Percentiles rank a stretch among this genome's conserved stretches.
Evolutionary conservation across 1,139 yeast genomes (phyloP).

Genomic region (Starmera stellimalicola): DNA sequence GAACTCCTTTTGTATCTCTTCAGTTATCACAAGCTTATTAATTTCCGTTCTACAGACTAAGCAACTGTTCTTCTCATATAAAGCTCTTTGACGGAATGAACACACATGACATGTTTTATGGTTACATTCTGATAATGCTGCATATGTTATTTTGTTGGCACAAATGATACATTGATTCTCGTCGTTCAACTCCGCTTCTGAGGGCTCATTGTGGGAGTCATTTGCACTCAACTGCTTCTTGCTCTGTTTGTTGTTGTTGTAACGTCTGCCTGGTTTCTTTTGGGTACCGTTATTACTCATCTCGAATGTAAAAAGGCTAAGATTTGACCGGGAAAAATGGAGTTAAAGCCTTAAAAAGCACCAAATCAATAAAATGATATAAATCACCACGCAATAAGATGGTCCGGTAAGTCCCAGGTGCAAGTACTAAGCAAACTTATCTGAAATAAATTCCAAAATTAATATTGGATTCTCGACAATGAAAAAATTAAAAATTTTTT

Average conservation of each 20-base stretch:
- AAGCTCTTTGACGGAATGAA: slow-evolving; percentile 72
- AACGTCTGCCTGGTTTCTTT: background rate
- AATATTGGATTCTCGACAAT: background rate
- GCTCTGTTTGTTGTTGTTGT: background rate
- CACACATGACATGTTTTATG: slow-evolving; percentile 82
- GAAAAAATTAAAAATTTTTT: background rate
- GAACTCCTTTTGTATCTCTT: slow-evolving; percentile 31
- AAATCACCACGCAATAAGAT: no score
- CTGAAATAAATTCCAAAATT: background rate
- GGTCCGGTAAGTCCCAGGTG: no score
- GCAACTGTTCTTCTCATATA: slow-evolving; percentile 67
- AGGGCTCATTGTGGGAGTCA: no score
- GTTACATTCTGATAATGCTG: slow-evolving; percentile 74
- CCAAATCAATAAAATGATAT: no score
- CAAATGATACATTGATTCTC: slow-evolving; percentile 67
- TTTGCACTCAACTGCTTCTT: no score
- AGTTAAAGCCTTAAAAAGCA: no score
- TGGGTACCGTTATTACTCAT: background rate
- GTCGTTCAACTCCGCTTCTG: slow-evolving; percentile 27
- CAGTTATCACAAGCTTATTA: slow-evolving; percentile 49
- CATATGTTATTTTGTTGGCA: slow-evolving; percentile 56
- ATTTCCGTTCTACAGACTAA: slow-evolving; percentile 75
- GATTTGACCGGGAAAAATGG: no score
- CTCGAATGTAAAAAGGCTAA: no score
- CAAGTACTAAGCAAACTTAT: no score